A percentile compares a stretch with the other conserved stretches of the same genome.
Evolutionary conservation across 306 rosid species (phyloP).

Genomic region (Carpinus viminea): DNA sequence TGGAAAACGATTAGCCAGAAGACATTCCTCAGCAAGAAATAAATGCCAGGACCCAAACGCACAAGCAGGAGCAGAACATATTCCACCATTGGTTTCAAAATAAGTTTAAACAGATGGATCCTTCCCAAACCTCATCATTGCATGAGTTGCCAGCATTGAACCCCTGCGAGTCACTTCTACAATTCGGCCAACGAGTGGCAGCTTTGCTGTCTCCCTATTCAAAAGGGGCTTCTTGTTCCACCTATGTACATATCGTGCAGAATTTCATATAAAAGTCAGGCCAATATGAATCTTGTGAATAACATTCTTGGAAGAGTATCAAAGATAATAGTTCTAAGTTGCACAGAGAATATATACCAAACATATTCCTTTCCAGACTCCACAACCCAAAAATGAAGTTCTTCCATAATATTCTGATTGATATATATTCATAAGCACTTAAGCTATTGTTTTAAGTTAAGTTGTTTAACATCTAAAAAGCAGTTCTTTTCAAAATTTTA

Average conservation of each 20-base stretch:
- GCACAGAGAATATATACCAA: not conserved
- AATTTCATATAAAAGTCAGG: conserved; percentile 7
- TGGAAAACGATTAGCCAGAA: not conserved
- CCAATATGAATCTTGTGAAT: conserved; percentile 1
- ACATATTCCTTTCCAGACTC: not conserved
- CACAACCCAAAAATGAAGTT: not conserved
- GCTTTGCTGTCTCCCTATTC: conserved; percentile 62
- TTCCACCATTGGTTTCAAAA: not conserved
- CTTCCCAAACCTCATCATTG: conserved; percentile 81
- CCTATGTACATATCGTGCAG: conserved; percentile 37
- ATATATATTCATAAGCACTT: not conserved
- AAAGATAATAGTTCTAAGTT: not conserved
- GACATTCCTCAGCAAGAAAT: not conserved
- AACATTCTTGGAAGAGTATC: not conserved
- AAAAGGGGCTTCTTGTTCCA: conserved; percentile 78
- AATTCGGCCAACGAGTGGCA: conserved; percentile 63
- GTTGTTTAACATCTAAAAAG: not conserved
- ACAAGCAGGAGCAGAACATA: not conserved
- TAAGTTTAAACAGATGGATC: conserved; percentile 41
- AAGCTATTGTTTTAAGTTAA: not conserved
- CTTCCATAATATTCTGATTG: too few species aligned
- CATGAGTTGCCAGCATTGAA: conserved; percentile 74
- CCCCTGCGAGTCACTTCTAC: conserved; percentile 68
- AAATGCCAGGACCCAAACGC: not conserved
- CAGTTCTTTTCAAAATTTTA: not conserved